A percentile compares a stretch with the other conserved stretches of the same genome.
Evolutionary conservation across 306 rosid genomes (phyloP).

Genomic region (Medicago ruthenica): DNA sequence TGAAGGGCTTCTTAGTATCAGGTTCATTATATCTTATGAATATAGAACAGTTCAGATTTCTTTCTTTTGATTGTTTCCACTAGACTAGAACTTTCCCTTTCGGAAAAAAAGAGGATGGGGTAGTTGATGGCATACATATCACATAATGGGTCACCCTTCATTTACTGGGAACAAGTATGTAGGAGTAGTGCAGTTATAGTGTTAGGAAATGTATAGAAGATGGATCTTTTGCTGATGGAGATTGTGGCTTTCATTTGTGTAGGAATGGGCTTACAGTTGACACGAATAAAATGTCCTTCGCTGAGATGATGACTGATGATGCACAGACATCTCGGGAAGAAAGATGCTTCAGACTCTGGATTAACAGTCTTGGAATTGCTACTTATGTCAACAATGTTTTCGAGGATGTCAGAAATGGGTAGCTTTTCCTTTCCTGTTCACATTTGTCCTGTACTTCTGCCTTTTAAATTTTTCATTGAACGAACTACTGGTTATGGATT

Average conservation of each 20-base stretch:
- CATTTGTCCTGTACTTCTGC: constrained; percentile 8
- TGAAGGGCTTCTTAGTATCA: not conserved
- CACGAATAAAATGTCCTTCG: constrained; percentile 70
- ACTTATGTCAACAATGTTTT: constrained; percentile 90
- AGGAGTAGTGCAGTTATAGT: not conserved
- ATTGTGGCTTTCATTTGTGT: constrained; percentile 43
- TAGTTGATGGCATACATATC: not conserved
- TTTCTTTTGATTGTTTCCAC: too few relatives aligned
- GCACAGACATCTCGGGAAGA: constrained; percentile 95
- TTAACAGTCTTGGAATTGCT: constrained; percentile 90
- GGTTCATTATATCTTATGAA: constrained; percentile 20
- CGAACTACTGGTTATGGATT: constrained; percentile 43
- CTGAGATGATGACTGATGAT: constrained; percentile 99
- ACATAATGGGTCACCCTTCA: too few relatives aligned
- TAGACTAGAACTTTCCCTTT: constrained; percentile 12
- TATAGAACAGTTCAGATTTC: too few relatives aligned
- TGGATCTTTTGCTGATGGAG: not conserved
- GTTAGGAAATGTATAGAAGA: not conserved
- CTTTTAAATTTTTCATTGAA: constrained; percentile 15
- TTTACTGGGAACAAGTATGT: constrained; percentile 10
- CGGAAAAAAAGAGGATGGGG: not conserved
- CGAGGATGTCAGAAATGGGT: constrained; percentile 98
- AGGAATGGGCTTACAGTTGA: constrained; percentile 96
- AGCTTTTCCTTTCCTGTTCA: constrained; percentile 42
- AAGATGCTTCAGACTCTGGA: constrained; percentile 97